Base-by-base conservation (phyloP, 179 eudicot species). In the Heliamphora pulchella region DNA sequence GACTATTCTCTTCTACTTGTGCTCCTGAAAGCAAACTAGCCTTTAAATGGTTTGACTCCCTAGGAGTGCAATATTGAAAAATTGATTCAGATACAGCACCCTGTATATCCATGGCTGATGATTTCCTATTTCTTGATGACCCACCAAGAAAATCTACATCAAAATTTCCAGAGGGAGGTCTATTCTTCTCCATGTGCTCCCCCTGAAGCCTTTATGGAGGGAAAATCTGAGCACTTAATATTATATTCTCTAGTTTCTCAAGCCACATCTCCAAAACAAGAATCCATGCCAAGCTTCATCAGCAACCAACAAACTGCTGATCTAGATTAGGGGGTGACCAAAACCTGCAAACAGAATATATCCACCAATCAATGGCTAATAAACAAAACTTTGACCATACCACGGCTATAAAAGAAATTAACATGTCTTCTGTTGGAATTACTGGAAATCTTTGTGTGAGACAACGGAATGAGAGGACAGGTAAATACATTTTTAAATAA, bases 91-190 rank as follows among this genome's bases (percentile, higher is more conserved):
- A 65, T 74, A 48, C 44, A 57, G 67, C 79, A 65, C 74, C 82
- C 43, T 77, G 82, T 47, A 73, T 80, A 87, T 85, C 87, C 64
- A 66, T 68, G 68, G 82, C 74, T 58, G 50, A 41, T 58, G 71
- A 62, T 79, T 88, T 87, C 81, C 87, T 88, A 80, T 86, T 90
- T 76, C 87, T 85, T 46, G 88, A 81, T 55, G 87, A 75, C 64
- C 87, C 90, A 39, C 59, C 82, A 50, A 80, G 41, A 83, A 51
- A 75, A 81, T 85, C 85, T 55, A 47, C 71, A 74, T 80, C 75
- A 68, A 75, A 75, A 80, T 50, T 83, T 65, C 82, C 85, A 68
- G 88, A 85, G 39, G 76, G 85, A 82, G 85, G 84, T 79, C 86
- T 77, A 71, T 79, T 71, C 80, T 85, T 89, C 65, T 84, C 87